Conservation (phyloP, 2,329 filamentous ascomycete species). For the Aspergillus sp. region DNA sequence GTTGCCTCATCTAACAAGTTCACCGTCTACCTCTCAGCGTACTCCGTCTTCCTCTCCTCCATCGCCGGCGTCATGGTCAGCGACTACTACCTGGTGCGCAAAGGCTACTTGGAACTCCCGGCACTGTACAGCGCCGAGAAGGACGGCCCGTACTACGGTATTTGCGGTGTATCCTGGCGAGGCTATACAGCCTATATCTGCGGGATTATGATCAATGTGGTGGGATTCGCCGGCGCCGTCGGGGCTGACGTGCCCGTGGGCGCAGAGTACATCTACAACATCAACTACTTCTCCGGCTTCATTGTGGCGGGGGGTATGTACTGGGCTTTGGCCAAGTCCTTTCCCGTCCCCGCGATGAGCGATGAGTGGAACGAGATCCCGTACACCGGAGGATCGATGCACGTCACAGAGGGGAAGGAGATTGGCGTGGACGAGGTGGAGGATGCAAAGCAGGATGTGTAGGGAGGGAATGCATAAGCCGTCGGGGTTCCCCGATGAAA, state of each 20-base stretch:
- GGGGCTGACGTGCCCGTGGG: conserved; percentile 70
- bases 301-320: conserved; percentile 67
- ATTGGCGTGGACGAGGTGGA: conserved; percentile 6
- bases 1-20: conserved; percentile 76
- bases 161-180: conserved; percentile 74
- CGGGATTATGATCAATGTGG: conserved; percentile 85
- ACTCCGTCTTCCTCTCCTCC: conserved; percentile 89
- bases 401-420: conserved; percentile 33
- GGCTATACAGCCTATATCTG: conserved; percentile 79
- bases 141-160: conserved; percentile 67
- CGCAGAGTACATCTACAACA: conserved; percentile 80
- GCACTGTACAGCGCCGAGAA: conserved; percentile 72
- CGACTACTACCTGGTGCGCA: conserved; percentile 85
- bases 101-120: conserved; percentile 74
- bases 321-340: conserved; percentile 66
- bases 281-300: conserved; percentile 90
- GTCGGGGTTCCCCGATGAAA: too few species aligned
- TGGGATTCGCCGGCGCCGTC: conserved; percentile 83
- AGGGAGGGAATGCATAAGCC: not conserved
- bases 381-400: conserved; percentile 28
- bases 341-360: conserved; percentile 72
- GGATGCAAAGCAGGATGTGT: not conserved
- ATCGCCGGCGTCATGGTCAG: conserved; percentile 88
- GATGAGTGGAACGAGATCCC: conserved; percentile 74
- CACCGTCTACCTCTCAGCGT: conserved; percentile 86